Evolutionary conservation across 352 stramenopile genomes (phyloP), one percentile per base, ranked within the genome.

Genomic region (Globisporangium lucens): DNA sequence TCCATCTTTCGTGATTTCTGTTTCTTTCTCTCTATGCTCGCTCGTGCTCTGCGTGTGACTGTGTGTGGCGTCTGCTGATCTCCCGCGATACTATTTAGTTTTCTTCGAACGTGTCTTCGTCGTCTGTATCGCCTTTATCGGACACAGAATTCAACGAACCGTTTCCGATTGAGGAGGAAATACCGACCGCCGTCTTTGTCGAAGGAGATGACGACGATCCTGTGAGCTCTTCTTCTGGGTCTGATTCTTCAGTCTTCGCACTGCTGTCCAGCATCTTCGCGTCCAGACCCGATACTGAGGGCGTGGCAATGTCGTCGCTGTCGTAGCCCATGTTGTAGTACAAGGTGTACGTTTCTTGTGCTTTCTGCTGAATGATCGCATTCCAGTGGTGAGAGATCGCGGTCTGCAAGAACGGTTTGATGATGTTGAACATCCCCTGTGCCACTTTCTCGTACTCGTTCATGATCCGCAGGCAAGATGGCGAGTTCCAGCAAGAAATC

Each of bases 281-380:
- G 22, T 84, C 77, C 56, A 53, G 41, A 15, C 47, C 70, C n/a
- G 17, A 36, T 13, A 20, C 49, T 12, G 52, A 63, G 27, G 60
- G 46, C 17, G 72, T 73, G 52, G 76, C 46, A 49, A 82, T 65
- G 35, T 90, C 83, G 63, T 91, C 87, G 24, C 71, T 90, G 70
- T 94, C 87, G 76, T 95, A 95, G 27, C 87, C 87, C 87, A 95
- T 95, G 72, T 95, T 95, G 80, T 95, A 95, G 62, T 95, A 95
- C 66, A 92, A 79, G 56, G 85, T 93, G 68, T 95, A 95, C 61
- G 87, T 92, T 66, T 93, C 85, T 46, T 90, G 85, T 38, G 83
- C 83, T 70, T 93, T 93, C 65, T 94, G 85, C 72, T 94, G 87
- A 62, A 93, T 95, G 43, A 94, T 75, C 49, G 75, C 76, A 75